phyloP scores from a whole-genome alignment of 345 rosid species.

The Murraya koenigii region DNA sequence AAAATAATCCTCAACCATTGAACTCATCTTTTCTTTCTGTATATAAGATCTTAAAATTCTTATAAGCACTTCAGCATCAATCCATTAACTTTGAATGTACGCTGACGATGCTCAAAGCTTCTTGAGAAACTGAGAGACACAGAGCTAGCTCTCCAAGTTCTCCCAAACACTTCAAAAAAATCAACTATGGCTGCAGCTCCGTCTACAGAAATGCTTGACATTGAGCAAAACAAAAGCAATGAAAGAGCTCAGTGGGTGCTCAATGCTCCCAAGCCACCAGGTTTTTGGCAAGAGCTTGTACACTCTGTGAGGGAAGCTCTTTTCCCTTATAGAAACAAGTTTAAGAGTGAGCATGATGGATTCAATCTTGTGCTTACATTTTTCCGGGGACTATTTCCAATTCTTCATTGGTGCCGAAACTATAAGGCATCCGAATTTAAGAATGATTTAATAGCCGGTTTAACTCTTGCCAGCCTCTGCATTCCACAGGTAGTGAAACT shows the following conservation, averaged over 20 bases:
- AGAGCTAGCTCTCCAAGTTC: slow-evolving; percentile 45
- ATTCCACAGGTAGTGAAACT: slow-evolving; percentile 70
- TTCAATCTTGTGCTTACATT: slow-evolving; percentile 28
- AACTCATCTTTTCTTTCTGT: slow-evolving; percentile 28
- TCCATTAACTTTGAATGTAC: neutral
- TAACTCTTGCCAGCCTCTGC: slow-evolving; percentile 96
- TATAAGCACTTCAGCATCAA: slow-evolving; percentile 29
- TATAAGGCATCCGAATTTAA: slow-evolving; percentile 58
- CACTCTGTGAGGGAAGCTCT: slow-evolving; percentile 34
- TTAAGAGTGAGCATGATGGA: slow-evolving; percentile 33
- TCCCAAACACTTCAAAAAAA: slow-evolving; percentile 94
- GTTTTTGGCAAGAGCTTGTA: slow-evolving; percentile 46
- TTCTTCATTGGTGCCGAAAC: slow-evolving; percentile 59
- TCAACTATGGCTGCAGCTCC: slow-evolving; percentile 43
- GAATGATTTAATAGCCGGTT: slow-evolving; percentile 77
- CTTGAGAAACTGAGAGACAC: slow-evolving; percentile 25
- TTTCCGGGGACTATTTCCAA: slow-evolving; percentile 55
- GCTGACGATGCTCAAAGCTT: slow-evolving; percentile 20
- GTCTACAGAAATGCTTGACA: slow-evolving; percentile 33
- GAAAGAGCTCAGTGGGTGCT: slow-evolving; percentile 65
- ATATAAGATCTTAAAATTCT: slow-evolving; percentile 19
- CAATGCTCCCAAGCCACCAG: slow-evolving; percentile 69
- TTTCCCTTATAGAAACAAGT: slow-evolving; percentile 29
- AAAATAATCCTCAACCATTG: slow-evolving; percentile 30
- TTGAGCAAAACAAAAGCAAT: slow-evolving; percentile 32